Evolutionary conservation across 257 asterid genomes (phyloP).

Genomic region (Gynochthodes officinalis): DNA sequence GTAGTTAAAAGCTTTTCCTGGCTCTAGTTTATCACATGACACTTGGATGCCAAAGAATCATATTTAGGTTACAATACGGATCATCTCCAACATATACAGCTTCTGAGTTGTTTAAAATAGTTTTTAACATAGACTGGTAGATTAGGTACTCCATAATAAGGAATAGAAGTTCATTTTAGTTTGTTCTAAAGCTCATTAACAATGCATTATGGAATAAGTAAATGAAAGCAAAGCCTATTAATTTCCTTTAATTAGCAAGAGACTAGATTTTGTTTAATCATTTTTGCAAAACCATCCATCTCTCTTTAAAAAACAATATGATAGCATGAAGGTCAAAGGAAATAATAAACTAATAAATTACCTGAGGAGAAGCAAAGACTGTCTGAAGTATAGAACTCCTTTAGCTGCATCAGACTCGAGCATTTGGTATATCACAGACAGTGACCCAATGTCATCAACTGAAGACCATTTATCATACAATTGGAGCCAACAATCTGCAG

Average conservation of each 20-base stretch:
- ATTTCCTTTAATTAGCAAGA: not conserved
- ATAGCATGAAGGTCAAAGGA: not conserved
- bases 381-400: slow-evolving; percentile 91
- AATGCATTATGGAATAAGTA: not conserved
- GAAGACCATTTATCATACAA: slow-evolving; percentile 93
- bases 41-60: not conserved
- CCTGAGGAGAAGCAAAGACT: slow-evolving; percentile 95
- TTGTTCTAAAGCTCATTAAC: not conserved
- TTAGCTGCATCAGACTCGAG: slow-evolving; percentile 90
- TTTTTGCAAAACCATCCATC: not conserved
- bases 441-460: slow-evolving; percentile 95
- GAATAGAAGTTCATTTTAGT: not conserved
- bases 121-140: not conserved
- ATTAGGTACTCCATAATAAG: not conserved
- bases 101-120: not conserved
- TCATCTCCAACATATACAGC: not conserved
- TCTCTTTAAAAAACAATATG: not conserved
- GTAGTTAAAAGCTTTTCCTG: not conserved
- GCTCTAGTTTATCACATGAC: not conserved
- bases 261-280: not conserved
- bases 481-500: slow-evolving; percentile 98
- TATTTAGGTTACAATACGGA: not conserved
- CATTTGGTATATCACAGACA: slow-evolving; percentile 97
- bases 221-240: not conserved
- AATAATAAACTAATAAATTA: slow-evolving; percentile 20